phyloP scores from a whole-genome alignment of 352 stramenopile genomes.

The Phytopythium chamaehyphon region DNA sequence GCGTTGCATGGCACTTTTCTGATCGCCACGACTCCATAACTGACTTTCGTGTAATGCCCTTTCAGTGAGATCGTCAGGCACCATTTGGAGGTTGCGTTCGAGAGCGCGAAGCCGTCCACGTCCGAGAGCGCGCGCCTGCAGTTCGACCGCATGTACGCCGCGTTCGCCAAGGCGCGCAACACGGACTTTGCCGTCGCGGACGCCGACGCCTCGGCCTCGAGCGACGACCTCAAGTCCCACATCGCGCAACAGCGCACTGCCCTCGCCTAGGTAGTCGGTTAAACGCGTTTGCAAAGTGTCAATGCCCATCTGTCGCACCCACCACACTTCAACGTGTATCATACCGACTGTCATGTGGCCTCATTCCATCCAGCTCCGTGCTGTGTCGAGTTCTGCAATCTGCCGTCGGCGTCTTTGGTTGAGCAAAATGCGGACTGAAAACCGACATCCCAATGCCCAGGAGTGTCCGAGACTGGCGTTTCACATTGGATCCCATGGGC shows the following conservation, averaged over 20 bases:
- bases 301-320: too few species aligned
- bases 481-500: too few species aligned
- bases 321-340: too few species aligned
- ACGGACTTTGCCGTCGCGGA: conserved; percentile 63
- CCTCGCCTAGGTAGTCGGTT: conserved; percentile 51
- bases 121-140: conserved; percentile 48
- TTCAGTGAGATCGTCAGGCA: conserved; percentile 43
- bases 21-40: not conserved
- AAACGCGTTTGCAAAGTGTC: too few species aligned
- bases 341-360: too few species aligned
- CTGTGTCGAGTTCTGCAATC: too few species aligned
- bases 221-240: conserved; percentile 49
- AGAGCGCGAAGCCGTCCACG: conserved; percentile 66
- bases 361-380: too few species aligned
- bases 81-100: conserved; percentile 63
- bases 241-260: conserved; percentile 65
- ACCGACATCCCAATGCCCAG: too few species aligned
- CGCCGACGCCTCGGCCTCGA: conserved; percentile 36
- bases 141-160: conserved; percentile 68
- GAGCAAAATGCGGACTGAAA: too few species aligned
- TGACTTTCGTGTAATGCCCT: not conserved
- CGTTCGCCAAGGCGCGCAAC: conserved; percentile 65
- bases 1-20: too few species aligned
- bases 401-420: too few species aligned
- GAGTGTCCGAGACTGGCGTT: too few species aligned